Evolutionary conservation across 257 asterid genomes (phyloP).

Genomic region (Solanum pimpinellifolium): DNA sequence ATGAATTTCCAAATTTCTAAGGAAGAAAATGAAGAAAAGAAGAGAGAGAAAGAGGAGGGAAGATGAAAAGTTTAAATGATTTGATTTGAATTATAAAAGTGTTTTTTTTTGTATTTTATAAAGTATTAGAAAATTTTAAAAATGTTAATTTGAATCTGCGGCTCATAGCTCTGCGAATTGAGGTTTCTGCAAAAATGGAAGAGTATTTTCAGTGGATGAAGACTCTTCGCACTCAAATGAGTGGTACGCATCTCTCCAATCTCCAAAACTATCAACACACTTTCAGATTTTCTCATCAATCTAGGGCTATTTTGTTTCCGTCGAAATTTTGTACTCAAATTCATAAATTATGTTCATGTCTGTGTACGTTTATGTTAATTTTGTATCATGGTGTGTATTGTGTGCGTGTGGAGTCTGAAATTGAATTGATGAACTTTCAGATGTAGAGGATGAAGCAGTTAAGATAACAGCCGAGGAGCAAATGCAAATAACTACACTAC

Average conservation of each 20-base stretch:
- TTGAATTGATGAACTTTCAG: slow-evolving; percentile 23
- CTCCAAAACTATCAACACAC: neutral
- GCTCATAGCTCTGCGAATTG: neutral
- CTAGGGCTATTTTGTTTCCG: neutral
- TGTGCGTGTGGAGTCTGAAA: neutral
- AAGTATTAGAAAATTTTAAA: too few species aligned
- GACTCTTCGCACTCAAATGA: slow-evolving; percentile 77
- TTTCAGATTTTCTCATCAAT: neutral
- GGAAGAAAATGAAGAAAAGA: too few species aligned
- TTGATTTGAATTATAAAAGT: too few species aligned
- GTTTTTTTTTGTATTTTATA: too few species aligned
- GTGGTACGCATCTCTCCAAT: slow-evolving; percentile 30
- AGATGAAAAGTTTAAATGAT: too few species aligned
- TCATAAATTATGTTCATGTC: neutral
- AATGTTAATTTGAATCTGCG: neutral
- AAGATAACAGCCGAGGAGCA: slow-evolving; percentile 70
- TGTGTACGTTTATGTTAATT: neutral
- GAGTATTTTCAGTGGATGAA: slow-evolving; percentile 72
- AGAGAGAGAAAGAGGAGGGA: too few species aligned
- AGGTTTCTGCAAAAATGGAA: slow-evolving; percentile 39
- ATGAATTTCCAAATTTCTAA: too few species aligned
- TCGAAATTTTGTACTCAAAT: neutral
- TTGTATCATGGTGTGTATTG: neutral
- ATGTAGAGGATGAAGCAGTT: slow-evolving; percentile 91
- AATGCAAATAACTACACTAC: slow-evolving; percentile 47